A percentile compares a stretch with the other conserved stretches of the same genome.
phyloP scores from a whole-genome alignment of 192 early-diverging fungal species.

The Podila verticillata region DNA sequence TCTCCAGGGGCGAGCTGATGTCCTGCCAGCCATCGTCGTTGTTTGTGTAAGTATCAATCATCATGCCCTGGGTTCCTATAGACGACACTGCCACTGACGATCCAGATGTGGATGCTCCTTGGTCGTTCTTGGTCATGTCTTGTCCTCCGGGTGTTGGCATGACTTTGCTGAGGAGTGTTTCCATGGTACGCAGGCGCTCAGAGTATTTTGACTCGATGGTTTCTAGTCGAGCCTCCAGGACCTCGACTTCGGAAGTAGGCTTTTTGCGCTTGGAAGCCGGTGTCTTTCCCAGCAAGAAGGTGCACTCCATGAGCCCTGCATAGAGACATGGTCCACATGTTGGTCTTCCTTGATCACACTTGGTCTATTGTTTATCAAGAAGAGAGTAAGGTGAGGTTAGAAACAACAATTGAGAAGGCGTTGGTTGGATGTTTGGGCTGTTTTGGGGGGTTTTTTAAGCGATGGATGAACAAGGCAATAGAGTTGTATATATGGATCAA shows the following conservation, averaged over 20 bases:
- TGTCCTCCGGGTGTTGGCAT: conserved; percentile 31
- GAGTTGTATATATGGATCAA: background rate
- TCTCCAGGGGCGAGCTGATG: conserved; percentile 45
- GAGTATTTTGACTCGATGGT: conserved; percentile 45
- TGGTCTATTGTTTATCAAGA: conserved; percentile 16
- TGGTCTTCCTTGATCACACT: conserved; percentile 47
- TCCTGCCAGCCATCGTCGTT: conserved; percentile 44
- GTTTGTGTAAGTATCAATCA: background rate
- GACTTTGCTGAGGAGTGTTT: conserved; percentile 47
- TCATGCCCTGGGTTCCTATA: background rate
- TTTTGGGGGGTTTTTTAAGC: background rate
- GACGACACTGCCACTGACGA: too few relatives aligned
- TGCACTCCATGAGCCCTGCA: conserved; percentile 51
- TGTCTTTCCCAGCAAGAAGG: conserved; percentile 43
- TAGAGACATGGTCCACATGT: conserved; percentile 51
- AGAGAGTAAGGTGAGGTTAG: background rate
- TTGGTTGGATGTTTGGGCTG: background rate
- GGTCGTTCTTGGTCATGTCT: background rate
- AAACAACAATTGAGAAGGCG: background rate
- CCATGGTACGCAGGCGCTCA: conserved; percentile 43
- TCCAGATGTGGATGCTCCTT: conserved; percentile 11
- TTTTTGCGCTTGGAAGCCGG: conserved; percentile 50
- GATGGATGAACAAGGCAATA: background rate
- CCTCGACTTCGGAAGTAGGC: conserved; percentile 43
- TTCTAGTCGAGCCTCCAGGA: conserved; percentile 41